Evolutionary conservation across 805 yeast species (phyloP).

Genomic region (Wickerhamia fluorescens): DNA sequence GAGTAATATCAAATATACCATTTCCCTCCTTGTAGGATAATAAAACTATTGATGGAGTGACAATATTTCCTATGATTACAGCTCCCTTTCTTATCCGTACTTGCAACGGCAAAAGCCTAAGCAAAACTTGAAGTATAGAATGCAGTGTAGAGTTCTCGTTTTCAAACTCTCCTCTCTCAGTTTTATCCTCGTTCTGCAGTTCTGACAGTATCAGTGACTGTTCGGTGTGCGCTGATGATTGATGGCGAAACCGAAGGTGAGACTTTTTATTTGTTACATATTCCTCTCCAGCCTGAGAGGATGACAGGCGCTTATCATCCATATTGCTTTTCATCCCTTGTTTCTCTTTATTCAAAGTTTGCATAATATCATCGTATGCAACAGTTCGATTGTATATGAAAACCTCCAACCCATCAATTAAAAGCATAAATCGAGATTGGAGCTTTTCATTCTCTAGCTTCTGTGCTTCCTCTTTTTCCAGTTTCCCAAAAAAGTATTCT

Average conservation of each 20-base stretch:
- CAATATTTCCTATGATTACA: conserved; percentile 69
- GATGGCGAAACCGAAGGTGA: conserved; percentile 7
- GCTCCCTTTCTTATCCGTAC: conserved; percentile 60
- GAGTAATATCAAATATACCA: conserved; percentile 52
- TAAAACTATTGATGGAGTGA: conserved; percentile 67
- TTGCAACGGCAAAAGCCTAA: conserved; percentile 53
- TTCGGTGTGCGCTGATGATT: conserved; percentile 2
- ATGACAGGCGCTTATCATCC: conserved; percentile 6
- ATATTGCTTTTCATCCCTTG: conserved; percentile 6
- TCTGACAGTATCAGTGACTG: too few species aligned
- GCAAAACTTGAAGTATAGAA: conserved; percentile 10
- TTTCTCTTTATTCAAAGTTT: conserved; percentile 19
- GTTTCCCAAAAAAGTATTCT: conserved; percentile 19
- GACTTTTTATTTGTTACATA: conserved; percentile 4
- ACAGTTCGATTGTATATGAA: conserved; percentile 74
- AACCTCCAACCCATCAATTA: conserved; percentile 72
- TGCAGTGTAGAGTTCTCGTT: not conserved
- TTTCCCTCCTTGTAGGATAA: conserved; percentile 48
- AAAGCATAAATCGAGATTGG: conserved; percentile 51
- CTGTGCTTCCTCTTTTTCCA: conserved; percentile 6
- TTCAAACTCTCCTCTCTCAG: conserved; percentile 1
- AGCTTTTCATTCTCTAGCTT: conserved; percentile 32
- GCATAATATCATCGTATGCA: conserved; percentile 65
- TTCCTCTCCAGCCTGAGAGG: not conserved
- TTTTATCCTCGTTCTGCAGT: too few species aligned